Base-by-base conservation (phyloP, 805 yeast species). In the Spathaspora girioi region DNA sequence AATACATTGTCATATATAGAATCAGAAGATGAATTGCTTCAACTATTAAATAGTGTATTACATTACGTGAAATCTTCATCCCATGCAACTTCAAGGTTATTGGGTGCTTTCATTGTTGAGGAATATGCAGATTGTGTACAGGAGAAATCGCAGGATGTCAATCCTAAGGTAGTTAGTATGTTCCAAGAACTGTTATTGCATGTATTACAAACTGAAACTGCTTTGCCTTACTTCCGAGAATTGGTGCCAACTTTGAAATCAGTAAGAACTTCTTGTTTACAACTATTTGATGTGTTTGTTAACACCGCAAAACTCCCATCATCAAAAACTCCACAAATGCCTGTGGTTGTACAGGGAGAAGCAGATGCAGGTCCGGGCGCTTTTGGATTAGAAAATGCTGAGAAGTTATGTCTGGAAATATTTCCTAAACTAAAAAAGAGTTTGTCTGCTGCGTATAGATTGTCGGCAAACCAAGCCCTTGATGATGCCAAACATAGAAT, bases 321-420 rank as follows among this genome's bases (percentile, higher is more conserved):
- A 11, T 74, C 79, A 18, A 86, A 85, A 62, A 66, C 90, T 5
- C 97, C 97, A 0, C 87, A 84, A 49, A 67, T 94, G 17, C 94
- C 99, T 0, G 84, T 91, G 5, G 83, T 92, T 9, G 97, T 93
- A 3, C 93, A 91, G 66, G 99, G 99, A 35, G 98, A 94, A 63
- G 76, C 83, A 1, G 96, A 89, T 53, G 96, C 97, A 1, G 97
- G 97, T 1, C 90, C 96, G 1, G 91, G 86, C 59, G 98, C 97
- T 0, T 94, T 94, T 69, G 81, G 90, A 14, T 65, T 94, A 41
- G 87, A 80, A 43, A 80, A 81, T 54, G 97, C 97, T 1, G 87
- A 87, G 51, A 80, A 81, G 55, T 78, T 91, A 15, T 60, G 86
- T 31, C 72, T 73, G 41, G 88, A 83, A 40, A 80, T 83, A 6